Conservation (phyloP, 2,329 filamentous ascomycete species). For the Fusarium keratoplasticum region DNA sequence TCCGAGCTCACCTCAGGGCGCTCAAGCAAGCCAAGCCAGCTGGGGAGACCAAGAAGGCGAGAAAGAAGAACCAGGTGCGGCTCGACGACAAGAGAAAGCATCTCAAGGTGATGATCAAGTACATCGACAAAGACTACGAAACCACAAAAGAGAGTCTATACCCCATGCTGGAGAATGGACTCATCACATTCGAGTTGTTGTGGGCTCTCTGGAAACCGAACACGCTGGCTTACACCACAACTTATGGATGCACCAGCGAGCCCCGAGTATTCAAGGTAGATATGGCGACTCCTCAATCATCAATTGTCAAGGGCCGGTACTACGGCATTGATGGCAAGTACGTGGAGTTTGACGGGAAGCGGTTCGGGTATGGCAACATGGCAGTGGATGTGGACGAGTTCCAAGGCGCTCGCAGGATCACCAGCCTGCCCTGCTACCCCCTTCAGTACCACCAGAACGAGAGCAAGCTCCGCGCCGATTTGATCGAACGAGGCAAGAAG, state of each 20-base stretch:
- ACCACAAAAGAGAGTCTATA: constrained; percentile 82
- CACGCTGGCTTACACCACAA: constrained; percentile 80
- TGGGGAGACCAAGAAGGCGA: constrained; percentile 64
- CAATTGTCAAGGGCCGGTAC: constrained; percentile 78
- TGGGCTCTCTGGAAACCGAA: constrained; percentile 93
- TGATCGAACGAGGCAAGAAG: constrained; percentile 85
- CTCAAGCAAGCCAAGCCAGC: constrained; percentile 69
- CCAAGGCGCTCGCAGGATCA: constrained; percentile 85
- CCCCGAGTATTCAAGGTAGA: constrained; percentile 87
- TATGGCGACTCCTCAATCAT: constrained; percentile 75
- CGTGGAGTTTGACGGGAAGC: constrained; percentile 89
- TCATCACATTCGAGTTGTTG: constrained; percentile 88
- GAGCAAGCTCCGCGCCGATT: constrained; percentile 69
- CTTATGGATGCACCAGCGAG: constrained; percentile 81
- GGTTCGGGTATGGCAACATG: constrained; percentile 80
- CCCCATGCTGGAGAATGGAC: constrained; percentile 81
- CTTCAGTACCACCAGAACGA: constrained; percentile 83
- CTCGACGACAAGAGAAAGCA: constrained; percentile 70
- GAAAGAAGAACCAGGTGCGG: constrained; percentile 70
- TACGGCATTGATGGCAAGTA: constrained; percentile 84
- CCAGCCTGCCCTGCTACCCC: constrained; percentile 80
- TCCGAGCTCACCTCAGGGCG: constrained; percentile 72
- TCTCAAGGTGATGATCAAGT: constrained; percentile 79
- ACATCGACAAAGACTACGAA: constrained; percentile 84
- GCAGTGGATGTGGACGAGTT: constrained; percentile 78